Evolutionary conservation across 2,329 filamentous ascomycete genomes (phyloP).

Genomic region (Phaeosphaeria sp.): DNA sequence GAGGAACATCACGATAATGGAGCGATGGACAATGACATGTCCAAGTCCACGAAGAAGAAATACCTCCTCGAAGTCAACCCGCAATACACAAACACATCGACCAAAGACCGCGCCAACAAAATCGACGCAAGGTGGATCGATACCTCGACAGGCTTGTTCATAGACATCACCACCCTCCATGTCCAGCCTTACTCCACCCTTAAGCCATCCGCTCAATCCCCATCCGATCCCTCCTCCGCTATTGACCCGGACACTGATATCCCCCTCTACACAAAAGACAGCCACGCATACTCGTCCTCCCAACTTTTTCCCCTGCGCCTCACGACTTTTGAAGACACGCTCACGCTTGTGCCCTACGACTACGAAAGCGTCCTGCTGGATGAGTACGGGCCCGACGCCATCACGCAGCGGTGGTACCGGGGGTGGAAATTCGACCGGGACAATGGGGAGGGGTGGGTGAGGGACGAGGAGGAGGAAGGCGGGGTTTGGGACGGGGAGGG

Average conservation of each 20-base stretch:
- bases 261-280: slow-evolving; percentile 59
- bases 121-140: slow-evolving; percentile 70
- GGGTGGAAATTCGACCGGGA: slow-evolving; percentile 51
- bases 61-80: slow-evolving; percentile 68
- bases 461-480: not conserved
- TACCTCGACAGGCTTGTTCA: slow-evolving; percentile 64
- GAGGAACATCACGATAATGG: slow-evolving; percentile 17
- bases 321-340: slow-evolving; percentile 60
- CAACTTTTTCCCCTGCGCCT: slow-evolving; percentile 65
- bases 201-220: too few species aligned
- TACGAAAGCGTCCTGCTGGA: slow-evolving; percentile 61
- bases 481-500: too few species aligned
- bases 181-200: slow-evolving; percentile 47
- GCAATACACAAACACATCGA: slow-evolving; percentile 55
- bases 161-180: slow-evolving; percentile 66
- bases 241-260: not conserved
- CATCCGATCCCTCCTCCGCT: not conserved
- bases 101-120: slow-evolving; percentile 57
- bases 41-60: slow-evolving; percentile 25
- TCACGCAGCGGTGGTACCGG: slow-evolving; percentile 56
- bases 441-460: slow-evolving; percentile 34
- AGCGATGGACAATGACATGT: slow-evolving; percentile 24
- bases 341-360: slow-evolving; percentile 62
- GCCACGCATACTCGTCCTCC: slow-evolving; percentile 59
- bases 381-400: slow-evolving; percentile 60